Evolutionary conservation across 148 eudicot species (phyloP), one percentile per base, ranked within the genome.

Genomic region (Polygonum maritimum): DNA sequence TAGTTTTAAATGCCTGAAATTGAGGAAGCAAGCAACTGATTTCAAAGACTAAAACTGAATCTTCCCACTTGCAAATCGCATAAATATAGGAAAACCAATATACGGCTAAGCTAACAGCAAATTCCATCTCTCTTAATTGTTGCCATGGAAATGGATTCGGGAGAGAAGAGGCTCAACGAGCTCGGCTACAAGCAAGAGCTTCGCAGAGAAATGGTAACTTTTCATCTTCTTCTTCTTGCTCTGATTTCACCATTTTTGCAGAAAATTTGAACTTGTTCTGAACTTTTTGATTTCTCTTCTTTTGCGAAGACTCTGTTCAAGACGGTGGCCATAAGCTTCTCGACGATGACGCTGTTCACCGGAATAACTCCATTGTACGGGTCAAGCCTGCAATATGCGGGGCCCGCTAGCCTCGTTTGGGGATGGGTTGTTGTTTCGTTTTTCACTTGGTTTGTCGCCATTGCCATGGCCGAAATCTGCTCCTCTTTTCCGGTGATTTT

Each of bases 391-490:
- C 88, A 76, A 48, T 89, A 85, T 80, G 86, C 86, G 13, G 92
- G 92, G 7, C 90, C 92, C 11, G 88, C 92, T 35, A 81, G 86
- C 69, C 84, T 89, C 16, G 87, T 89, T 2, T 89, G 92, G 92
- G 92, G 92, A 47, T 89, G 92, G 92, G 81, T 87, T 58, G 74
- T 87, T 5, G 90, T 89, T 18, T 82, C 88, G 7, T 87, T 89
- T 80, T 89, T 84, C 80, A 87, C 90, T 78, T 81, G 82, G 44
- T 85, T 89, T 75, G 88, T 87, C 65, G 90, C 88, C 8, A 45
- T 89, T 57, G 88, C 92, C 69, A 85, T 89, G 92, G 84, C 92
- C 49, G 92, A 89, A 76, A 89, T 89, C 51, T 89, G 92, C 84
- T 89, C 92, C 79, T 89, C 90, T 55, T 89, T 89, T 48, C 92